Evolutionary conservation across 805 yeast species (phyloP).

Genomic region (Schizosaccharomyces octosporus): DNA sequence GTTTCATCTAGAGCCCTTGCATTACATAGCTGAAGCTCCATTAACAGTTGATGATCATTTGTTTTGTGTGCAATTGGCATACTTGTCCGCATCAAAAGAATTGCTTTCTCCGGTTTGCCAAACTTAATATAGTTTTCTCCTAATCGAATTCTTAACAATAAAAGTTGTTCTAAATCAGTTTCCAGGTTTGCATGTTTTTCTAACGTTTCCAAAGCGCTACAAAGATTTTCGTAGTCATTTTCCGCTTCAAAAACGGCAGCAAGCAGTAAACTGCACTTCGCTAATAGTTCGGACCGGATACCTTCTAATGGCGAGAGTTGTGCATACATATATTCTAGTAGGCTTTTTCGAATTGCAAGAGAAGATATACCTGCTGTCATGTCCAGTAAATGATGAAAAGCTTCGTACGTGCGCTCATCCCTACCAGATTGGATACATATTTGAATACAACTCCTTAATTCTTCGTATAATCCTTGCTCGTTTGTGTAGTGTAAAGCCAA

Average conservation of each 20-base stretch:
- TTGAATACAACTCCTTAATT: background rate
- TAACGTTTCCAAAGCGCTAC: background rate
- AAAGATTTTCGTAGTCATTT: background rate
- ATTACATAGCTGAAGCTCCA: background rate
- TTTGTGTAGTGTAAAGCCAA: background rate
- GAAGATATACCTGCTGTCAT: background rate
- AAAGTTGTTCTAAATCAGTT: background rate
- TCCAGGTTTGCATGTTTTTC: background rate
- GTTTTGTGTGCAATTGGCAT: background rate
- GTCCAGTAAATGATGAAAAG: background rate
- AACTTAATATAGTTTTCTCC: background rate
- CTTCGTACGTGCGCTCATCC: background rate
- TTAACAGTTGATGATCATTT: background rate
- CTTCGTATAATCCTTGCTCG: background rate
- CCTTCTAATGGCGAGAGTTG: background rate
- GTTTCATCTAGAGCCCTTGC: background rate
- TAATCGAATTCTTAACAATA: background rate
- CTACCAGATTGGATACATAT: background rate
- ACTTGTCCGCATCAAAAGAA: background rate
- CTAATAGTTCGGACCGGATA: background rate
- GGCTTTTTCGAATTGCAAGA: background rate
- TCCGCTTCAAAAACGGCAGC: background rate
- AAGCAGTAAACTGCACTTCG: background rate
- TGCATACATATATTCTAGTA: background rate
- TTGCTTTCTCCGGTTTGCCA: background rate